Evolutionary conservation across 495 filamentous ascomycete genomes (phyloP), one percentile per base, ranked within the genome.

Genomic region (Aspergillus wentii): DNA sequence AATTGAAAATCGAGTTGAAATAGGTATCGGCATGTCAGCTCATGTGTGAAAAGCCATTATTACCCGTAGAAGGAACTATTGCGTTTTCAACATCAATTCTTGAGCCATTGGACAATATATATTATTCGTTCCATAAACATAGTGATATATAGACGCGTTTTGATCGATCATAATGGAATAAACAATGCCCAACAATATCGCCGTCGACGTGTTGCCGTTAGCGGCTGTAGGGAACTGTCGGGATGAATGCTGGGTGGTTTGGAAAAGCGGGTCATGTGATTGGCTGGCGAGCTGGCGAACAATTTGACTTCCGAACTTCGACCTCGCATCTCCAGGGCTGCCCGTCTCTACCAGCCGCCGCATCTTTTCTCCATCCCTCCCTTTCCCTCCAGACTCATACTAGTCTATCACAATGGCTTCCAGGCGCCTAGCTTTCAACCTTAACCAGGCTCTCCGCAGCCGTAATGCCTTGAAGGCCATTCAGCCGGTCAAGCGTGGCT

Each of bases 391-490:
- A n/a, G n/a, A n/a, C n/a, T n/a, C n/a, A n/a, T n/a, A n/a, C n/a
- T n/a, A n/a, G n/a, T n/a, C n/a, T n/a, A 41, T 57, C 57, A 62
- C 74, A 74, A 96, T 96, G 90, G 89, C 89, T 73, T 94, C 90
- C 61, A 78, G 87, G 78, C 85, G 86, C 75, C 77, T 96, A 65
- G 88, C 89, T 61, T 74, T 88, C 51, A 90, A 85, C 72, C 75
- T 96, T 50, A 77, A 88, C 66, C 80, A 86, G 75, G 82, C 83
- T 70, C 74, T 94, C 67, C 86, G 86, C 69, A 84, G 67, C 71
- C 85, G 84, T 61, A 76, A 83, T 59, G 83, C 82, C 57, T 70
- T 88, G 61, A 76, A 80, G 55, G 70, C 82, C 48, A 68, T 86
- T 53, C 73, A 79, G 61, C 78, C 84, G 46, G 69, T 87, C 57